Percentiles rank a stretch among this genome's conserved stretches.
phyloP scores from a whole-genome alignment of 108 stramenopile species.

The Pseudonitzschia delicatissima region DNA sequence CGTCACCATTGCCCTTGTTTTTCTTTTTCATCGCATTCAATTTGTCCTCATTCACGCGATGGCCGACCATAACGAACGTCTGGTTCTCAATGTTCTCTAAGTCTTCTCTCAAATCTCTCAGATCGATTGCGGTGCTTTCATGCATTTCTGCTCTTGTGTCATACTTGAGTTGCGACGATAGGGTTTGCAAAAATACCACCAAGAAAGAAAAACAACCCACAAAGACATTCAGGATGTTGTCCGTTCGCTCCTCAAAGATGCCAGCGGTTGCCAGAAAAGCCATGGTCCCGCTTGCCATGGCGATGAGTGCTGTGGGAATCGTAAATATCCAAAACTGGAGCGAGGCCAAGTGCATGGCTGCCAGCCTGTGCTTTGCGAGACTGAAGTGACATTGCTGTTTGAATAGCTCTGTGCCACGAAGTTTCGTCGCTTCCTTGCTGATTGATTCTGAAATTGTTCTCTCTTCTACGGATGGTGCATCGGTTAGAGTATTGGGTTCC shows the following conservation, averaged over 20 bases:
- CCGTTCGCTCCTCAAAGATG: neutral
- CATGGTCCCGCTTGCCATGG: neutral
- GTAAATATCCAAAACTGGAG: slow-evolving; percentile 1
- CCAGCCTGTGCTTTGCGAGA: neutral
- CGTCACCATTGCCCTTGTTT: no score
- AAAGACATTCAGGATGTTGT: neutral
- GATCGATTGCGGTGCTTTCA: neutral
- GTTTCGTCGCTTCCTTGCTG: no score
- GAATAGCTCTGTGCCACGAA: no score
- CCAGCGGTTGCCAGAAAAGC: neutral
- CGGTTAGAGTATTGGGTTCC: no score
- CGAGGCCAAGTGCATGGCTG: neutral
- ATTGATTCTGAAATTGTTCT: no score
- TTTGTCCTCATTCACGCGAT: no score
- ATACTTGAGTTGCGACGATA: neutral
- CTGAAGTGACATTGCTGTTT: no score
- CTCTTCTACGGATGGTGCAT: no score
- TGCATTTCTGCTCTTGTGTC: neutral
- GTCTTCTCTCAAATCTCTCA: neutral
- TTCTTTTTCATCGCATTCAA: no score
- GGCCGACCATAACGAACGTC: no score
- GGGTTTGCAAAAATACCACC: neutral
- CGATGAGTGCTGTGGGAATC: neutral
- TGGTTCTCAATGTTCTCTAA: no score
- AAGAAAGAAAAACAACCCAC: neutral